Evolutionary conservation across 2,329 filamentous ascomycete genomes (phyloP).

Genomic region (Macrophomina tecta): DNA sequence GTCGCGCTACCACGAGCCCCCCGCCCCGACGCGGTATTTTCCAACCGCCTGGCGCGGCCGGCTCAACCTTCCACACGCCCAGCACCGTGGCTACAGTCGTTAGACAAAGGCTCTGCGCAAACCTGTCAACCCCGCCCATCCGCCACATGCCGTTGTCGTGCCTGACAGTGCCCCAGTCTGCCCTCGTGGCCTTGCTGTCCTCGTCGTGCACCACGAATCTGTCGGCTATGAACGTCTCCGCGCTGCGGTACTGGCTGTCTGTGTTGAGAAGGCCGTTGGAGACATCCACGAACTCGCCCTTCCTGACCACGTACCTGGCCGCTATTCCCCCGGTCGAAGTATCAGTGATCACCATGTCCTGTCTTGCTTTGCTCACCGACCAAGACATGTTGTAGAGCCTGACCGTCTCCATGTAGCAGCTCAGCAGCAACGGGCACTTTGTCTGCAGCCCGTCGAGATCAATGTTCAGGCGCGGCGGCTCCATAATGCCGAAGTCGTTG

Average conservation of each 20-base stretch:
- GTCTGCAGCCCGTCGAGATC: constrained; percentile 41
- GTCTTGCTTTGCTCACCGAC: constrained; percentile 42
- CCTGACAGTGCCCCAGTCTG: constrained; percentile 25
- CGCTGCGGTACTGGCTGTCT: constrained; percentile 31
- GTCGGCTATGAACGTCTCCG: constrained; percentile 31
- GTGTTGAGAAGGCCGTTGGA: constrained; percentile 46
- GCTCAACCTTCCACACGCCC: constrained; percentile 62
- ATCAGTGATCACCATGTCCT: constrained; percentile 45
- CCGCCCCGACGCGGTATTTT: constrained; percentile 55
- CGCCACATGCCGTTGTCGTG: constrained; percentile 28
- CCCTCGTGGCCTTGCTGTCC: constrained; percentile 34
- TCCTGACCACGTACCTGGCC: constrained; percentile 39
- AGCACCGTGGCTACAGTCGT: constrained; percentile 60
- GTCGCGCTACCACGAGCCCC: constrained; percentile 57
- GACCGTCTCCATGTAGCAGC: constrained; percentile 46
- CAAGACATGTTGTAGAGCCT: constrained; percentile 44
- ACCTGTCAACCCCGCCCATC: constrained; percentile 46
- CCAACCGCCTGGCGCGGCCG: constrained; percentile 51
- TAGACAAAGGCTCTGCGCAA: constrained; percentile 58
- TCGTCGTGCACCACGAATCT: constrained; percentile 40
- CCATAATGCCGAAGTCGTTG: constrained; percentile 40
- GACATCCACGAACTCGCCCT: constrained; percentile 45
- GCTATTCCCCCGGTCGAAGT: constrained; percentile 32
- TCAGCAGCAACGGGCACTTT: constrained; percentile 45
- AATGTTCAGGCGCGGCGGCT: constrained; percentile 40